Evolutionary conservation across 176 grass and related monocot species (phyloP).

Genomic region (Oryza nivara): DNA sequence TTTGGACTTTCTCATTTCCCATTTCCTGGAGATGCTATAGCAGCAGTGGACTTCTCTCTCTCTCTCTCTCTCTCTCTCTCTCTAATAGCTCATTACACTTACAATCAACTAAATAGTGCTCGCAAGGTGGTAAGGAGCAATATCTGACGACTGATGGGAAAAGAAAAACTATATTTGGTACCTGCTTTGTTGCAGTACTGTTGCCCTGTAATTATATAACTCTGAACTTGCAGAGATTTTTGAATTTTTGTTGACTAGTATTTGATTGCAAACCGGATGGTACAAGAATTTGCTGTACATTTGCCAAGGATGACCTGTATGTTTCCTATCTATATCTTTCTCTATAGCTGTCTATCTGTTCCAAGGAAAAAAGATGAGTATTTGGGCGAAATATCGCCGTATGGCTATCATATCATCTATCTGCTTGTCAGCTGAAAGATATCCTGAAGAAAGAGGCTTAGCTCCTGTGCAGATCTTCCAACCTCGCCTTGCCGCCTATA

Average conservation of each 20-base stretch:
- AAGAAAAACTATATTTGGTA: not conserved
- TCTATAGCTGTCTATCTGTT: not conserved
- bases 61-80: not conserved
- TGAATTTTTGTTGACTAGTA: not conserved
- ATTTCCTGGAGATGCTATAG: not conserved
- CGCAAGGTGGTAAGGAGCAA: too few relatives aligned
- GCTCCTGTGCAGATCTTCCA: conserved; percentile 61
- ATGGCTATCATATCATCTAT: not conserved
- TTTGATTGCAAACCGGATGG: not conserved
- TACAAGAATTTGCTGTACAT: not conserved
- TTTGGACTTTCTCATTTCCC: not conserved
- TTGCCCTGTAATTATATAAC: not conserved
- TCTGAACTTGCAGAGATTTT: not conserved
- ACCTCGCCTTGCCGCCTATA: conserved; percentile 60
- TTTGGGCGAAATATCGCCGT: not conserved
- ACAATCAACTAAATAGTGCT: not conserved
- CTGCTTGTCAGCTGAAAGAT: conserved; percentile 36
- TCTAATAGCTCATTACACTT: not conserved
- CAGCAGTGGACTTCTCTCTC: too few relatives aligned
- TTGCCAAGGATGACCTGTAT: conserved; percentile 10
- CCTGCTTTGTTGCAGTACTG: not conserved
- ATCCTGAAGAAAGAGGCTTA: conserved; percentile 59
- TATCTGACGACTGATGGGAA: not conserved
- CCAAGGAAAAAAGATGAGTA: not conserved
- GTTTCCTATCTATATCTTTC: conserved; percentile 23